Evolutionary conservation across 805 yeast genomes (phyloP).

Genomic region (Kluyveromyces nonfermentans): DNA sequence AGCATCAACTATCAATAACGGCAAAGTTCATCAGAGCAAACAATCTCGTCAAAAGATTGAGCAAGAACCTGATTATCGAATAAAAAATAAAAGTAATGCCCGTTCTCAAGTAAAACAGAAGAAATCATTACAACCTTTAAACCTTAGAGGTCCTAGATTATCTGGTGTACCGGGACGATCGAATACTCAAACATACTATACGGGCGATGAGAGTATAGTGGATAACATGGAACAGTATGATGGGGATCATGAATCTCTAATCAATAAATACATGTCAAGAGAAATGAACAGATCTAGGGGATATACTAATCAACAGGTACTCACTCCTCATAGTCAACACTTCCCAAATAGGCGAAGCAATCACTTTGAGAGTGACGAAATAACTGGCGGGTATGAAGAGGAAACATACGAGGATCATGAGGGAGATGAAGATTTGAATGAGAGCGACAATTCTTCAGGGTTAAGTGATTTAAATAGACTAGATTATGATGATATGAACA

Average conservation of each 20-base stretch:
- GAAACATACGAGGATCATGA: slow-evolving; percentile 1
- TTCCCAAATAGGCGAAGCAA: neutral
- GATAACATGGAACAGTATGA: slow-evolving; percentile 5
- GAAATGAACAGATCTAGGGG: neutral
- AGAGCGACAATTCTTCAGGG: neutral
- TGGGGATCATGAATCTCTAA: neutral
- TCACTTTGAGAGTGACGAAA: neutral
- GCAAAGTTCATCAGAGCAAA: slow-evolving; percentile 5
- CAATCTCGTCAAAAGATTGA: neutral
- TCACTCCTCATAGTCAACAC: neutral
- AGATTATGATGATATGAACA: neutral
- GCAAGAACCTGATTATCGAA: neutral
- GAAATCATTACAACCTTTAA: neutral
- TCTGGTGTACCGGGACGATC: neutral
- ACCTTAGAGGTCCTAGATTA: neutral
- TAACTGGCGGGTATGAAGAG: slow-evolving; percentile 1
- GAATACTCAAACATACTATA: neutral
- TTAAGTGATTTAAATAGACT: neutral
- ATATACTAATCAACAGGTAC: neutral
- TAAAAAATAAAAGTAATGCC: neutral
- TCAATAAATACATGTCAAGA: neutral
- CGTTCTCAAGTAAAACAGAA: neutral
- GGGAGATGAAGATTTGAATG: neutral
- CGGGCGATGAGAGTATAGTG: slow-evolving; percentile 4
- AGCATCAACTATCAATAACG: slow-evolving; percentile 11